A percentile compares a stretch with the other conserved stretches of the same genome.
These are phyloP conservation scores for Picochlorum sp. DNA, from an alignment of 139 green algal genomes.

Conservation along the genomic window DNA sequence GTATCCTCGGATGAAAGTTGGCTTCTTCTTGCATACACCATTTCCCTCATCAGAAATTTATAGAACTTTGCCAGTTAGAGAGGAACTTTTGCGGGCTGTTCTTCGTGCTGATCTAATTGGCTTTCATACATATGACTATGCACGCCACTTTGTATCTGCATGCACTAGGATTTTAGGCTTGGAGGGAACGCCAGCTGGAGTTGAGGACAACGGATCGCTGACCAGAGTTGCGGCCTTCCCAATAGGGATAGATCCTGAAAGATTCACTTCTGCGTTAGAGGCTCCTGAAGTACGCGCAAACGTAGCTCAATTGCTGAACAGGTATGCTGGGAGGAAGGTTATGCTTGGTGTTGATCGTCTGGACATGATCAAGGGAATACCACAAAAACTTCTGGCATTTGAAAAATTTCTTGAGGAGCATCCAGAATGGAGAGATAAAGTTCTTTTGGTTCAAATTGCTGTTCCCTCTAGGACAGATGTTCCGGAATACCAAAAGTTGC, in stretches of 20 bases:
- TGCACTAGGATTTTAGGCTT: conserved; percentile 87
- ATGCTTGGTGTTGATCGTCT: conserved; percentile 98
- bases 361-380: conserved; percentile 99
- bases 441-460: conserved; percentile 96
- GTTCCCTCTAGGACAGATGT: conserved; percentile 92
- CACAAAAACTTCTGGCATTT: conserved; percentile 98
- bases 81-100: conserved; percentile 77
- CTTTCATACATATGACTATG: conserved; percentile 95
- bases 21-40: conserved; percentile 87
- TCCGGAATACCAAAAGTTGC: conserved; percentile 89
- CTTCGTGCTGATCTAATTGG: conserved; percentile 80
- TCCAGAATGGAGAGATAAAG: conserved; percentile 87
- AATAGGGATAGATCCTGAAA: conserved; percentile 96
- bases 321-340: conserved; percentile 78
- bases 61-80: conserved; percentile 64
- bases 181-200: conserved; percentile 74
- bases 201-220: conserved; percentile 87
- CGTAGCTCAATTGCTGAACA: conserved; percentile 82
- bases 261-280: conserved; percentile 80
- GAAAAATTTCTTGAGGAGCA: conserved; percentile 98
- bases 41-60: conserved; percentile 84
- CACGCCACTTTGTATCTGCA: conserved; percentile 83
- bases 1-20: conserved; percentile 68
- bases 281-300: conserved; percentile 69
- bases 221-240: conserved; percentile 80